A percentile compares a stretch with the other conserved stretches of the same genome.
phyloP scores from a whole-genome alignment of 2,329 filamentous ascomycete species.

The Hypocreales sp. region DNA sequence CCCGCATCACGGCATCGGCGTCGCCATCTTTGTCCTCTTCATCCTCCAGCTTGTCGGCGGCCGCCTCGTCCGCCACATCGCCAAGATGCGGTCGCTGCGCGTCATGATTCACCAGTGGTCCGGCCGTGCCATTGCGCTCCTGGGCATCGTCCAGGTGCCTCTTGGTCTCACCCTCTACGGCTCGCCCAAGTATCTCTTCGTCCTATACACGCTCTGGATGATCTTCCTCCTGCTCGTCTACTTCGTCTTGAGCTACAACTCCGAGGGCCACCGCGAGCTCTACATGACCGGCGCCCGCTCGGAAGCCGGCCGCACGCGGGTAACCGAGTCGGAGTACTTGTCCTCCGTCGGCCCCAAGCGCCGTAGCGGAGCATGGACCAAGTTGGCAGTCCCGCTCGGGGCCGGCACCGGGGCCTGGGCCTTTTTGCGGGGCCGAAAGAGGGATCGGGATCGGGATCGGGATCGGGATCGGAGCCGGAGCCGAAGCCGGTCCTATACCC shows the following conservation, averaged over 20 bases:
- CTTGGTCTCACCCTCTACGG: conserved; percentile 86
- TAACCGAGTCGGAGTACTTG: conserved; percentile 25
- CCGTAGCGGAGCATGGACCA: conserved; percentile 16
- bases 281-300: conserved; percentile 43
- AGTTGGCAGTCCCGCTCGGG: conserved; percentile 36
- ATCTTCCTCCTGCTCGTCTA: conserved; percentile 57
- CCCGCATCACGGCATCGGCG: conserved; percentile 71
- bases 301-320: conserved; percentile 22
- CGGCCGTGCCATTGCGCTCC: conserved; percentile 59
- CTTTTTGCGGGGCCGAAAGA: conserved; percentile 27
- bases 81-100: conserved; percentile 31
- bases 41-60: conserved; percentile 58
- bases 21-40: conserved; percentile 62
- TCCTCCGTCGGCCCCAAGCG: conserved; percentile 17
- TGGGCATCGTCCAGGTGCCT: conserved; percentile 78
- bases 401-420: conserved; percentile 35
- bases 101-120: conserved; percentile 75
- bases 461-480: conserved; percentile 27
- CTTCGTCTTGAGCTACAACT: conserved; percentile 62
- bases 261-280: conserved; percentile 38
- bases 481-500: conserved; percentile 19
- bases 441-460: conserved; percentile 21
- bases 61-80: conserved; percentile 40
- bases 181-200: conserved; percentile 70
- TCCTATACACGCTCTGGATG: conserved; percentile 71